phyloP scores from a whole-genome alignment of 2,329 filamentous ascomycete genomes.

The Colletotrichum lindemuthianum region DNA sequence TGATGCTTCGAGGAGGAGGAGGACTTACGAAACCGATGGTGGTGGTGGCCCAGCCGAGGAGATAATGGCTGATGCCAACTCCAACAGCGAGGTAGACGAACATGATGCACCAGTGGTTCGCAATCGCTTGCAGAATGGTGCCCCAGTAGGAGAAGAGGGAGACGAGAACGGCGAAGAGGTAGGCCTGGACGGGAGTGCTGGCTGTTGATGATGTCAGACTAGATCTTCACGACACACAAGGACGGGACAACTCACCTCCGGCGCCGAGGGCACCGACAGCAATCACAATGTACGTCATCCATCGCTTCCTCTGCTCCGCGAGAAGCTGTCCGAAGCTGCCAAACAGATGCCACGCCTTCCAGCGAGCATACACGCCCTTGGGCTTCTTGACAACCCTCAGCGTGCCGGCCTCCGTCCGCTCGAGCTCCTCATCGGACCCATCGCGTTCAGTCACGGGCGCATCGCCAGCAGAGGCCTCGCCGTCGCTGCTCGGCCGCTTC shows the following conservation, averaged over 20 bases:
- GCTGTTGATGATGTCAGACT: not conserved
- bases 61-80: conserved; percentile 38
- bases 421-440: conserved; percentile 29
- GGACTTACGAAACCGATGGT: conserved; percentile 44
- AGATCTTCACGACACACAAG: not conserved
- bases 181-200: conserved; percentile 33
- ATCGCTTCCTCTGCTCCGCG: conserved; percentile 32
- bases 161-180: conserved; percentile 32
- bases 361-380: conserved; percentile 2
- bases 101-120: conserved; percentile 50
- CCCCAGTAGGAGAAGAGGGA: conserved; percentile 34
- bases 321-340: conserved; percentile 31
- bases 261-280: conserved; percentile 30
- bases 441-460: conserved; percentile 16
- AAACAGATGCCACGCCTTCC: conserved; percentile 22
- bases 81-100: conserved; percentile 36
- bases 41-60: conserved; percentile 45
- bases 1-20: conserved; percentile 13
- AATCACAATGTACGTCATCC: conserved; percentile 32
- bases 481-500: conserved; percentile 28
- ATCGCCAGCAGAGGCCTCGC: conserved; percentile 12
- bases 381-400: conserved; percentile 23
- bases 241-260: conserved; percentile 11
- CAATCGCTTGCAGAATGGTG: conserved; percentile 38
- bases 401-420: conserved; percentile 3